Evolutionary conservation across 768 basidiomycete genomes (phyloP), one percentile per base, ranked within the genome.

Genomic region (Leucocoprinus sp.): DNA sequence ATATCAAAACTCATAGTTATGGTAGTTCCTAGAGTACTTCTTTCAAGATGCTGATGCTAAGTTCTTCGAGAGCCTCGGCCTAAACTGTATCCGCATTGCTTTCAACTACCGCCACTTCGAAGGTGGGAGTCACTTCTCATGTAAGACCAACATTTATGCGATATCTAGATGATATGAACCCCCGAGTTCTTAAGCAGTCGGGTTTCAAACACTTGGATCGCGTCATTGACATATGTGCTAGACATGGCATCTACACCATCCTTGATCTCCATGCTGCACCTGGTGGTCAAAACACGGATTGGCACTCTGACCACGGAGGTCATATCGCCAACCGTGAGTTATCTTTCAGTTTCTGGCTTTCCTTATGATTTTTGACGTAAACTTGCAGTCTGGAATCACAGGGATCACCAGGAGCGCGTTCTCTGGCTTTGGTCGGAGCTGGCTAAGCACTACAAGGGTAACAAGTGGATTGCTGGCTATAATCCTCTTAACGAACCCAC

Each of bases 161-260:
- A 5, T 9, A 35, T 29, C 3, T 38, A 70, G 69, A 92, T 61
- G 86, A 89, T 59, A 70, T 80, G 72, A 85, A 86, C 56, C 86
- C 88, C 24, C 75, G 82, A n/a, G 78, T 87, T 0, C 72, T 88
- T 48, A 88, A 86, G 55, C 59, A 73, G 39, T 68, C 72, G 17
- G 84, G 88, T n/a, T 84, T 89, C 69, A 82, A 83, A 57, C 84
- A 88, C 60, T 78, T 92, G 37, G 88, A 91, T 50, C 72, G 84
- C 15, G 82, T 84, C 24, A 80, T 92, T 23, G 45, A 54, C 24
- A 49, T 54, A 33, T 91, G 89, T 56, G 81, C 84, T 14, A 69
- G 76, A 50, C 72, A 87, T 48, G 82, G 80, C 24, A 85, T 90
- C 48, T 84, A 82, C 67, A 84, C 86, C 50, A 80, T 89, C 56